Percentiles rank a stretch among this genome's conserved stretches.
Conservation (phyloP, 2,329 filamentous ascomycete genomes). For the Xylaria sp. region DNA sequence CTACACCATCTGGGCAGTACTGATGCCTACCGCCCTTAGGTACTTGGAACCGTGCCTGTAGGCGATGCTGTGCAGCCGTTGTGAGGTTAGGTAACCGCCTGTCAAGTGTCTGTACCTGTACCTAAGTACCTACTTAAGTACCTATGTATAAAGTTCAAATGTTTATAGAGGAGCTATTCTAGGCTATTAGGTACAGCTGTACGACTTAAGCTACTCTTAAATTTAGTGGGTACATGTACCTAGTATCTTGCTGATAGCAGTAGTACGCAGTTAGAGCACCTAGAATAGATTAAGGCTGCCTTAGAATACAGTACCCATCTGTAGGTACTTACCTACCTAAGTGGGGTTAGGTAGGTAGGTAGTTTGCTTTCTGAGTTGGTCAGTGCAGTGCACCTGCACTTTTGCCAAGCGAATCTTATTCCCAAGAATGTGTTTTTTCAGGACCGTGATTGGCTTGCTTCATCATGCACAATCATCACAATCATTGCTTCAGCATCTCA, state of each 20-base stretch:
- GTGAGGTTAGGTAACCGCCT: not conserved
- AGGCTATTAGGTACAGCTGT: too few species aligned
- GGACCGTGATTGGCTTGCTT: constrained; percentile 1
- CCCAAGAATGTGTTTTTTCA: not conserved
- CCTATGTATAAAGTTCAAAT: too few species aligned
- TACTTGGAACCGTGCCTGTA: not conserved
- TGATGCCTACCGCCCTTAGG: not conserved
- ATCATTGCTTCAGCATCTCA: not conserved
- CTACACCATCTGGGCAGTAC: not conserved
- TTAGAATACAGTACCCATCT: too few species aligned
- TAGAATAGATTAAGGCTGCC: too few species aligned
- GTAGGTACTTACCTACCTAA: not conserved
- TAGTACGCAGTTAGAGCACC: not conserved
- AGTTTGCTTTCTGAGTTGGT: not conserved
- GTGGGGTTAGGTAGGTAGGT: not conserved
- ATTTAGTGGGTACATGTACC: too few species aligned
- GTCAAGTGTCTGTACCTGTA: not conserved
- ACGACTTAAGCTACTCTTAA: too few species aligned
- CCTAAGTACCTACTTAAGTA: not conserved
- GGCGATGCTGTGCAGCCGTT: not conserved
- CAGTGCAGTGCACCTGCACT: not conserved
- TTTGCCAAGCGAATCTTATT: constrained; percentile 4
- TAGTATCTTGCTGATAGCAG: too few species aligned
- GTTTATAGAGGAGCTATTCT: too few species aligned
- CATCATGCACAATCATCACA: not conserved